Conservation (phyloP, 306 rosid genomes). For the Rubus idaeus region DNA sequence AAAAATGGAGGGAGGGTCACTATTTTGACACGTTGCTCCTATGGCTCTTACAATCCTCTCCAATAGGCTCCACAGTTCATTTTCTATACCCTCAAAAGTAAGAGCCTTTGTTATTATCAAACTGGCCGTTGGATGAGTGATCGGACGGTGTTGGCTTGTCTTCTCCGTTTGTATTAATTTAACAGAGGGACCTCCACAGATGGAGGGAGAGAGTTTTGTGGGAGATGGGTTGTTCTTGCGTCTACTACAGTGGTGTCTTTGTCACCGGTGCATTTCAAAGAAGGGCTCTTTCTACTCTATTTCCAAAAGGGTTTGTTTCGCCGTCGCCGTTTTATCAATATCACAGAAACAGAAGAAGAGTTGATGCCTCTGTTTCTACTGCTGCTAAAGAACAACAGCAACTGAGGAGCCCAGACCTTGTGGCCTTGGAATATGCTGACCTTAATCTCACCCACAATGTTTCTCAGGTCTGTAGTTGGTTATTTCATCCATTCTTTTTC, state of each 20-base stretch:
- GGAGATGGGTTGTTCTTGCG: constrained; percentile 30
- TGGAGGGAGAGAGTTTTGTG: neutral
- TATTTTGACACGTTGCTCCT: neutral
- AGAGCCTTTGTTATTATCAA: neutral
- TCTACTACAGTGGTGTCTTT: neutral
- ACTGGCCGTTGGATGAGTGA: neutral
- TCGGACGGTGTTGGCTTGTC: neutral
- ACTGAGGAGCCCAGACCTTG: constrained; percentile 63
- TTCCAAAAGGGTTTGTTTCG: constrained; percentile 9
- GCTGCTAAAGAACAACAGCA: constrained; percentile 16
- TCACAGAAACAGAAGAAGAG: constrained; percentile 16
- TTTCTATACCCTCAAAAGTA: neutral
- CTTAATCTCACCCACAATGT: constrained; percentile 66
- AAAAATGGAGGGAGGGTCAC: neutral
- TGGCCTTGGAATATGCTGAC: constrained; percentile 75
- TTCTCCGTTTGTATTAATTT: neutral
- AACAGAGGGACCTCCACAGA: neutral
- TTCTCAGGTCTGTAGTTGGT: constrained; percentile 16
- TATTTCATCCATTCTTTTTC: neutral
- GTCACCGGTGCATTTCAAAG: constrained; percentile 3
- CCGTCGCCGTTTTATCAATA: constrained; percentile 1
- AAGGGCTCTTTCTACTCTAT: constrained; percentile 3
- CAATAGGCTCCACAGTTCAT: neutral
- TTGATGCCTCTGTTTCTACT: constrained; percentile 27
- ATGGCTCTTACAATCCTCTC: too few species aligned